Evolutionary conservation across 441 rosid species (phyloP).

Genomic region (Syzygium malaccense): DNA sequence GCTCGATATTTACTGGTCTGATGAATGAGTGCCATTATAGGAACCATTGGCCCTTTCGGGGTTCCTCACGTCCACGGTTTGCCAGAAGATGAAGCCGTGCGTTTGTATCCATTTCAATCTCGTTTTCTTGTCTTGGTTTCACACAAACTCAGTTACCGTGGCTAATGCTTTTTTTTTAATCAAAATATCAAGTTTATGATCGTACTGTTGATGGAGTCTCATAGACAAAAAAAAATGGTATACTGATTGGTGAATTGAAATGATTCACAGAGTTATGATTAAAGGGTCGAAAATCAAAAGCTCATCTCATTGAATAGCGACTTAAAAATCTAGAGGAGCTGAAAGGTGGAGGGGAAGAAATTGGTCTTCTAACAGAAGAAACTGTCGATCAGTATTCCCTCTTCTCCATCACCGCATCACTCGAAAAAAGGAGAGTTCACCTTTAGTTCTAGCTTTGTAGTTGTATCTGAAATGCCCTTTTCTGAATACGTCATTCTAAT

Average conservation of each 20-base stretch:
- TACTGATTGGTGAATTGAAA: not conserved
- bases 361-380: not conserved
- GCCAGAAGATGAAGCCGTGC: not conserved
- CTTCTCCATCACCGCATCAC: not conserved
- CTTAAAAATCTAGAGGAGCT: not conserved
- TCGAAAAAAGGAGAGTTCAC: not conserved
- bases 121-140: not conserved
- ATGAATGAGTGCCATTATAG: not conserved
- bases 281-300: not conserved
- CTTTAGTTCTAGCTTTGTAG: not conserved
- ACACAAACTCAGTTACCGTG: not conserved
- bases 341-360: not conserved
- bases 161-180: not conserved
- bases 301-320: not conserved
- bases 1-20: conserved; percentile 15
- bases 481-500: not conserved
- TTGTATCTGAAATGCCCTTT: not conserved
- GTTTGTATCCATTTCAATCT: not conserved
- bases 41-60: not conserved
- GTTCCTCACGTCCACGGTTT: not conserved
- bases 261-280: not conserved
- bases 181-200: not conserved
- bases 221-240: not conserved
- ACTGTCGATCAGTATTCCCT: not conserved
- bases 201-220: not conserved